Evolutionary conservation across 2,329 filamentous ascomycete species (phyloP), one percentile per base, ranked within the genome.

Genomic region (Trichoderma endophyticum): DNA sequence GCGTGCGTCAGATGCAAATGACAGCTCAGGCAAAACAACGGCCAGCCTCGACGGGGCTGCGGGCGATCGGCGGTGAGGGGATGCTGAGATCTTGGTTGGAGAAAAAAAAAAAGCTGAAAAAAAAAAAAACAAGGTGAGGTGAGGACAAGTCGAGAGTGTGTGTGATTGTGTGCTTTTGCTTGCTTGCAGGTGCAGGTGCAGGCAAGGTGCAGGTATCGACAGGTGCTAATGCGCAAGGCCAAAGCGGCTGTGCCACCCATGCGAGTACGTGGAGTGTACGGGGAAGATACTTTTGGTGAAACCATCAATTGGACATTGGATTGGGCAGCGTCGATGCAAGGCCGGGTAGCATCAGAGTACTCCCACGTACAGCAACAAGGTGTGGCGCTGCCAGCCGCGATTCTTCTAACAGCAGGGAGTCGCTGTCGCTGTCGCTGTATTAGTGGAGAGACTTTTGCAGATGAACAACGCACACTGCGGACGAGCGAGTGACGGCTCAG

Each of bases 61-160:
- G 72, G 57, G 68, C 54, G 72, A 73, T 73, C 72, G 62, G 69
- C 72, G 72, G 72, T 73, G 72, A 73, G 68, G 62, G 63, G 72
- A 62, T 39, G 32, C 67, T 65, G 32, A 51, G 69, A 66, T 72
- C 70, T 57, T 63, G 30, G 63, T 69, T 68, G 70, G 70, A 67
- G 70, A 68, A 68, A 28, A 59, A 24, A 21, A 28, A 57, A 56
- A 26, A 26, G 60, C 32, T 15, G 21, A 15, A 24, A 32, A 34
- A 54, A 24, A 24, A 34, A 43, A 65, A 34, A 56, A 28, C 14
- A 30, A 36, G 63, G 28, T 28, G 64, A 56, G 63, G 67, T 62
- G 57, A 70, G 28, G 57, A 60, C 18, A n/a, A n/a, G 30, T 34
- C 32, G 57, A 60, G 32, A 43, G 39, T 62, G 67, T 70, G 67